Evolutionary conservation across 202 grass and related monocot genomes (phyloP).

Genomic region (Panicum hallii): DNA sequence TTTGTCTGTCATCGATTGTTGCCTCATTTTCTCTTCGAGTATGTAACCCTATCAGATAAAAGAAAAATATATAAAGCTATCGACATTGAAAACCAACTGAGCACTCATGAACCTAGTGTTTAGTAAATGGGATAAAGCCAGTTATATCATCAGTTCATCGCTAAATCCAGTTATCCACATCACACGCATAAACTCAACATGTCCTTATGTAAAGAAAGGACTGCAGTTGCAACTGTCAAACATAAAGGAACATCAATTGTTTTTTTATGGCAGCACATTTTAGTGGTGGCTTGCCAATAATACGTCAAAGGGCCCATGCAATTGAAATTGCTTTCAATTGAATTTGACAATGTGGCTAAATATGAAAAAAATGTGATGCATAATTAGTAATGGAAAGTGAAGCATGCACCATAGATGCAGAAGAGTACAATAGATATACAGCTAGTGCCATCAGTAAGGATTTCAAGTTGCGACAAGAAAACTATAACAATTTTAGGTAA

Average conservation of each 20-base stretch:
- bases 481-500: conserved; percentile 25
- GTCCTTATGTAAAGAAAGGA: neutral
- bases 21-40: conserved; percentile 80
- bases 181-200: neutral
- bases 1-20: conserved; percentile 67
- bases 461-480: conserved; percentile 20
- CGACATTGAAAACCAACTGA: conserved; percentile 15
- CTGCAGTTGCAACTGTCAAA: neutral
- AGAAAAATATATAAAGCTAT: conserved; percentile 29
- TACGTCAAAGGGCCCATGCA: neutral
- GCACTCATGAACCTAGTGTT: conserved; percentile 12
- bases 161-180: neutral
- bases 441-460: neutral
- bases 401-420: conserved; percentile 10
- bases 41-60: conserved; percentile 74
- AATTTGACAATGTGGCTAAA: conserved; percentile 12
- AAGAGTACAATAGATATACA: conserved; percentile 1
- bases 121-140: conserved; percentile 8
- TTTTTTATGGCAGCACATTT: conserved; percentile 21
- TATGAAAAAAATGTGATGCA: conserved; percentile 24
- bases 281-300: neutral
- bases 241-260: neutral
- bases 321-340: neutral
- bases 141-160: neutral
- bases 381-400: conserved; percentile 34